Base-by-base conservation (phyloP, 2,329 filamentous ascomycete genomes). In the Didymella exigua region DNA sequence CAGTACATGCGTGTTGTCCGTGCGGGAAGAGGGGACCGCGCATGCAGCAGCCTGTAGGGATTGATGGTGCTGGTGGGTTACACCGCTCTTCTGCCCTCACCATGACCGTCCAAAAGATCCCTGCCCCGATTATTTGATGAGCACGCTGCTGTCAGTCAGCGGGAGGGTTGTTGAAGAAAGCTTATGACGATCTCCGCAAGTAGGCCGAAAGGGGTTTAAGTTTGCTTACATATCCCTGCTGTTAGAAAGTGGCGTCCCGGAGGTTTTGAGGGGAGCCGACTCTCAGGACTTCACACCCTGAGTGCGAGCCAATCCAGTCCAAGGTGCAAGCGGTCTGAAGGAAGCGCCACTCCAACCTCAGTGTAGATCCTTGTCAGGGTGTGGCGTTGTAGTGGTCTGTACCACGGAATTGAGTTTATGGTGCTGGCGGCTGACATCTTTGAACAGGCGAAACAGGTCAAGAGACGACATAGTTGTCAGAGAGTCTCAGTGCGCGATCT, bases 231-330 rank as follows among this genome's bases (percentile, higher is more conserved):
- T 5, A 44, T 43, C 40, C 51, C 23, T 59, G 54, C 27, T 27
- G 27, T 37, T 47, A 37, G 10, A 42, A 26, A 14, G 56, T 56
- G 64, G 51, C 47, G 54, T 54, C n/a, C 44, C 69, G 68, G 68
- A 69, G 29, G 18, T 54, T 60, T 49, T 44, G 53, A 66, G 68
- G 68, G 65, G 68, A 68, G 49, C 67, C 67, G 68, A 49, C 43
- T 24, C 36, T 63, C 59, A 60, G 56, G 53, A 57, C 54, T 53
- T 60, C 56, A 60, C 52, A 31, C 45, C 49, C n/a, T 51, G 14
- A 21, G 26, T 40, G 21, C 23, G 37, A 38, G 37, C 38, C 48
- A 51, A 34, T 41, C 37, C 26, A 26, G 18, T 34, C n/a, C 16
- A 14, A 8, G 30, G 36, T 4, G 34, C 18, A 34, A 48, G 23